These are phyloP conservation scores for Botrytis deweyae DNA, from an alignment of 2,329 filamentous ascomycete species.

Conservation along the genomic window DNA sequence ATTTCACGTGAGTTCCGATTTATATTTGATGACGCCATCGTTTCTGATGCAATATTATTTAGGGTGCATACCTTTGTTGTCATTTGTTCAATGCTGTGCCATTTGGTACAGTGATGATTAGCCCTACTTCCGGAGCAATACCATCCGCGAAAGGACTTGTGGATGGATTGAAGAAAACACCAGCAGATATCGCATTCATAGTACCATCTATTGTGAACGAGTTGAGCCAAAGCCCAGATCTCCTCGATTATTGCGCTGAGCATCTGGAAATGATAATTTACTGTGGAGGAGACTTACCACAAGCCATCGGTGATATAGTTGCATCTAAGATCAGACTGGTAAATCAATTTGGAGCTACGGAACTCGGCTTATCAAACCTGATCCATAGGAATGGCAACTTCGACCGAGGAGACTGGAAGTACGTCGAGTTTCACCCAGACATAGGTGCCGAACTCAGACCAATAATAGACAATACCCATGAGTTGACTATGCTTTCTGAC, in stretches of 20 bases:
- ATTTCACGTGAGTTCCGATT: neutral
- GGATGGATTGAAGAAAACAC: neutral
- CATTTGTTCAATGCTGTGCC: conserved; percentile 3
- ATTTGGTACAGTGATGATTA: neutral
- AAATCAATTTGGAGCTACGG: conserved; percentile 3
- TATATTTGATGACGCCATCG: neutral
- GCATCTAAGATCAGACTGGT: conserved; percentile 7
- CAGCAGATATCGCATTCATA: conserved; percentile 4
- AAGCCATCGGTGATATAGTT: conserved; percentile 7
- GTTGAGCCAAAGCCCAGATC: neutral
- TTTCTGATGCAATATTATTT: neutral
- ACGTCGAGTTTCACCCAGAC: conserved; percentile 26
- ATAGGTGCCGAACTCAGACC: conserved; percentile 36
- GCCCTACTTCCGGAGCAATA: conserved; percentile 5
- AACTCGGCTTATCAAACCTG: neutral
- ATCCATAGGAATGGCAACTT: neutral
- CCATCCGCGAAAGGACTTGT: conserved; percentile 8
- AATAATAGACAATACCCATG: neutral
- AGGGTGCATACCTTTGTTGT: conserved; percentile 1
- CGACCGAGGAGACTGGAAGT: neutral
- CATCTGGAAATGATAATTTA: conserved; percentile 7
- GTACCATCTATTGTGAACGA: conserved; percentile 9
- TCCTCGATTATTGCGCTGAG: neutral
- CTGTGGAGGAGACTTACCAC: conserved; percentile 19
- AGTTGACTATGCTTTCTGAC: neutral